A percentile compares a stretch with the other conserved stretches of the same genome.
phyloP scores from a whole-genome alignment of 495 filamentous ascomycete genomes.

The Penicillium riverlandense region DNA sequence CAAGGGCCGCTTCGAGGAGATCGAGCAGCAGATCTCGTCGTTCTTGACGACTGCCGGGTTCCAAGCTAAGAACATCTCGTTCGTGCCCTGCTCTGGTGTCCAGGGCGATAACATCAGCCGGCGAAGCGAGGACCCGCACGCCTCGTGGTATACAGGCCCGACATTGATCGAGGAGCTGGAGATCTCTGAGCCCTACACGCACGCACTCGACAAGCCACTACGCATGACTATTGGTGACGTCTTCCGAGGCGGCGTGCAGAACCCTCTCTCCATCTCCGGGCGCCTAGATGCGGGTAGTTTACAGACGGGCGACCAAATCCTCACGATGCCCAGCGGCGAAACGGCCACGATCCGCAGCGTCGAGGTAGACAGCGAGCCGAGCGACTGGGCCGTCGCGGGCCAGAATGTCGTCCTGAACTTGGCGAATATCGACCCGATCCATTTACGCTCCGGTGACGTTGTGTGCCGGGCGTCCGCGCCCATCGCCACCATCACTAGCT shows the following conservation, averaged over 20 bases:
- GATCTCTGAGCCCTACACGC: constrained; percentile 59
- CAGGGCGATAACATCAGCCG: constrained; percentile 77
- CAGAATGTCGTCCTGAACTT: constrained; percentile 82
- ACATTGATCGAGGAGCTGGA: constrained; percentile 82
- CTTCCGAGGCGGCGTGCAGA: constrained; percentile 68
- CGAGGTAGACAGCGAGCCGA: constrained; percentile 61
- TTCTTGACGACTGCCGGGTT: constrained; percentile 82
- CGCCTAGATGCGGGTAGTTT: constrained; percentile 78
- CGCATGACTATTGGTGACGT: constrained; percentile 78
- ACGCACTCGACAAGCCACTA: constrained; percentile 71
- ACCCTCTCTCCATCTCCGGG: constrained; percentile 73
- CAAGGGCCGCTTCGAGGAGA: constrained; percentile 73
- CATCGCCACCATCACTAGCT: constrained; percentile 58
- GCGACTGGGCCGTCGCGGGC: constrained; percentile 92
- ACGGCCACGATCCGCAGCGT: constrained; percentile 71
- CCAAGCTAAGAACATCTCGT: constrained; percentile 66
- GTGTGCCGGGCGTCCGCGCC: constrained; percentile 64
- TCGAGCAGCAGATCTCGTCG: constrained; percentile 70
- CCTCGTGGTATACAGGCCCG: constrained; percentile 70
- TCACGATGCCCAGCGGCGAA: constrained; percentile 74
- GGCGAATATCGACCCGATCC: constrained; percentile 73
- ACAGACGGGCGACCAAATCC: constrained; percentile 73
- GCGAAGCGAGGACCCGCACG: constrained; percentile 46
- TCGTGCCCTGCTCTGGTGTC: constrained; percentile 84
- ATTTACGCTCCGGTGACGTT: constrained; percentile 79